Evolutionary conservation across 2,329 filamentous ascomycete genomes (phyloP), one percentile per base, ranked within the genome.

Genomic region (Raffaelea arxii): DNA sequence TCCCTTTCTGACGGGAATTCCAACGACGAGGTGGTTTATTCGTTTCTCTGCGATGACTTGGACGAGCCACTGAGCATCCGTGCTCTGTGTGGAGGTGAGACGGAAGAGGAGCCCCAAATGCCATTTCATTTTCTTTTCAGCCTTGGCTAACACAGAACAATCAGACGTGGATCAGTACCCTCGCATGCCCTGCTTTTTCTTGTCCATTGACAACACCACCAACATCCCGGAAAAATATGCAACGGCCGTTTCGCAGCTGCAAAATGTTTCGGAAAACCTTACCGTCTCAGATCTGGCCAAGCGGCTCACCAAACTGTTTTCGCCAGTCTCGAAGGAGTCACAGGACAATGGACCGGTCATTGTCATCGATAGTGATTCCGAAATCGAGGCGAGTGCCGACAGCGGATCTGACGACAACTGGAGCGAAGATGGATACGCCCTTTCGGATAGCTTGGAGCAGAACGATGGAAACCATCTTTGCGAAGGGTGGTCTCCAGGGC

Each of bases 1-100:
- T 58, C 69, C 27, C 65, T 94, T 22, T 64, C 65, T 27, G 66
- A 68, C 30, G 84, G 84, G 16, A 78, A 81, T 5, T 82, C 84
- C 25, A 84, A 91, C 60, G 86, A 84, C 43, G 78, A 85, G 47
- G 70, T 94, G 47, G 72, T 72, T 14, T 84, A 91, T 59, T 68
- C 63, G 4, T 85, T 68, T 50, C 51, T 46, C 10, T 59, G 65
- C 45, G 40, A 56, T 3, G 38, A 43, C 7, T 47, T 65, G 3
- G 35, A 49, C 1, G 19, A 43, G 3, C 51, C 59, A 16, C 48
- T 73, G 4, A 54, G 62, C 21, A 59, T 75, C 7, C 66, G 60
- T 18, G 58, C 66, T 5, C 55, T 69, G 6, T 61, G 62, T 54
- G 44, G 35, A 27, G 61, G 65, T 64, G 49, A 53, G 56, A 56